Evolutionary conservation across 169 alveolate species (phyloP).

Genomic region (Neospora caninum): DNA sequence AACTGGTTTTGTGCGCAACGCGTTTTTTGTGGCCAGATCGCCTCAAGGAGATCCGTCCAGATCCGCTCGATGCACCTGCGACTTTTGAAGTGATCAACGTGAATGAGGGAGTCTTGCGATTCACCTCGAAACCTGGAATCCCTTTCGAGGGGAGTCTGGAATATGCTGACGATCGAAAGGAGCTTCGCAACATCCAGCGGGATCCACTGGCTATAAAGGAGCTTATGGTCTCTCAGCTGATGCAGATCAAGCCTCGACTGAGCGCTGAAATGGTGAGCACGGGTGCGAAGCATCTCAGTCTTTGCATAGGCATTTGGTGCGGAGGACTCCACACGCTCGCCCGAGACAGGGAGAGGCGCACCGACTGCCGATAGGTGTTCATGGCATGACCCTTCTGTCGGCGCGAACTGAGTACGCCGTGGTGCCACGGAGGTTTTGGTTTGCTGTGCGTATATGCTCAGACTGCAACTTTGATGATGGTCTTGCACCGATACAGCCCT

Average conservation of each 20-base stretch:
- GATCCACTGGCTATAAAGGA: constrained; percentile 64
- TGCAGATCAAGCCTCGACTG: constrained; percentile 28
- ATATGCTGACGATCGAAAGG: constrained; percentile 51
- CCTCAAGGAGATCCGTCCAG: constrained; percentile 1
- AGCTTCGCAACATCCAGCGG: constrained; percentile 27
- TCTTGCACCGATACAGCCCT: constrained; percentile 39
- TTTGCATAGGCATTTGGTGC: not conserved
- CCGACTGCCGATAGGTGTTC: too few species aligned
- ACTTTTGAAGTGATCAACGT: not conserved
- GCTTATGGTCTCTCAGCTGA: constrained; percentile 43
- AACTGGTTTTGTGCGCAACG: not conserved
- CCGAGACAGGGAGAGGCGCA: not conserved
- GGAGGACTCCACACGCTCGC: not conserved
- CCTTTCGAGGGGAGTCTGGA: constrained; percentile 53
- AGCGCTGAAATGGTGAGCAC: constrained; percentile 61
- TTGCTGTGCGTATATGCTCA: not conserved
- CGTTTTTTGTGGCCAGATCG: not conserved
- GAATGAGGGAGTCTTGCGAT: not conserved
- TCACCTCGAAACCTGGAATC: constrained; percentile 16
- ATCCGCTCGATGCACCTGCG: constrained; percentile 34
- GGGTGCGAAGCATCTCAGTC: too few species aligned
- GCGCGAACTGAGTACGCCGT: too few species aligned
- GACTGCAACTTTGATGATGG: constrained; percentile 55
- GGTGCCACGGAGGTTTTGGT: not conserved
- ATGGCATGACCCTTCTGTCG: too few species aligned